phyloP scores from a whole-genome alignment of 2,329 filamentous ascomycete species.

The Cordyceps pruinosa region DNA sequence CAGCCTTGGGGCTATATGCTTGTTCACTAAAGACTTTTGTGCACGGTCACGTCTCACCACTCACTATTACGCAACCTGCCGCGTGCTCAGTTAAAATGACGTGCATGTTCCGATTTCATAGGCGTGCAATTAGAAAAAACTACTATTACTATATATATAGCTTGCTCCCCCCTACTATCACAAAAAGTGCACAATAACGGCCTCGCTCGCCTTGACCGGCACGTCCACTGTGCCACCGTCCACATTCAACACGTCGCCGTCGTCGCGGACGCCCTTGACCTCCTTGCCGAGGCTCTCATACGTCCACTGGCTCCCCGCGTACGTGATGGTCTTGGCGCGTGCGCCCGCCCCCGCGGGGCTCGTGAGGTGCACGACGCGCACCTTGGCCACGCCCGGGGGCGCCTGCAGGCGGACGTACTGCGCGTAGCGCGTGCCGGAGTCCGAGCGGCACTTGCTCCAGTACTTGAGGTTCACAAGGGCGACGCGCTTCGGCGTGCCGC shows the following conservation, averaged over 20 bases:
- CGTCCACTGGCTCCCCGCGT: constrained; percentile 32
- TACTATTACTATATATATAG: neutral
- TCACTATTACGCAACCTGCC: no score
- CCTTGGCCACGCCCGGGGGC: constrained; percentile 11
- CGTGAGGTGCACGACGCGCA: constrained; percentile 24
- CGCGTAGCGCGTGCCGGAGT: neutral
- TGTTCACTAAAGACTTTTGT: no score
- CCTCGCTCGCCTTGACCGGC: constrained; percentile 8
- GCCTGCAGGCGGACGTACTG: neutral
- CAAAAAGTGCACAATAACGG: constrained; percentile 6
- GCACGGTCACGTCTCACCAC: no score
- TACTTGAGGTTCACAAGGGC: constrained; percentile 29
- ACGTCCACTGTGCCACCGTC: constrained; percentile 17
- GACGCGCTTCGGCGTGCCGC: constrained; percentile 20
- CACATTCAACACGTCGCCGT: constrained; percentile 23
- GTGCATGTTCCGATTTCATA: no score
- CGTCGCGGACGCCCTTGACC: constrained; percentile 25
- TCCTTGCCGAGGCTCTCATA: constrained; percentile 27
- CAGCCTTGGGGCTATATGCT: no score
- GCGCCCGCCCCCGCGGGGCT: constrained; percentile 29
- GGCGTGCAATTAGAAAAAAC: no score
- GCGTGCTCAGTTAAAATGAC: no score
- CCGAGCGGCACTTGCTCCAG: constrained; percentile 25
- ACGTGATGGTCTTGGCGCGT: constrained; percentile 27
- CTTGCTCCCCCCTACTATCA: neutral